A percentile compares a stretch with the other conserved stretches of the same genome.
Evolutionary conservation across 164 flowering plant species (phyloP).

Genomic region (Sextonia rubra): DNA sequence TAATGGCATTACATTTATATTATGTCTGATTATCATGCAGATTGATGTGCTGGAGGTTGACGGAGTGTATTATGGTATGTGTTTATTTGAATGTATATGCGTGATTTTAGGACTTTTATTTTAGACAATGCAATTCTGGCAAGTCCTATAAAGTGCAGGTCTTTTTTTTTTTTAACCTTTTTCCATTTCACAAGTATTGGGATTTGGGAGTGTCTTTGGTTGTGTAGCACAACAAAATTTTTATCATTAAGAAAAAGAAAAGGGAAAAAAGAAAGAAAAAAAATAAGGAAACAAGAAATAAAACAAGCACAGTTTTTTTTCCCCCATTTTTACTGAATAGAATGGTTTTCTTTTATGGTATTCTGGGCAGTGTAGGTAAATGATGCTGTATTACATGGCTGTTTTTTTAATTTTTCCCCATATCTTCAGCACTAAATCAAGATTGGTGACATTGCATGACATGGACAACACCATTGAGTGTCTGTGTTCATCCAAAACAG

Average conservation of each 20-base stretch:
- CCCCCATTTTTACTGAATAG: too few species aligned
- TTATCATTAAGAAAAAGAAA: neutral
- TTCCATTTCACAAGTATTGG: neutral
- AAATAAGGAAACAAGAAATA: too few species aligned
- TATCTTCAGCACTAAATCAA: neutral
- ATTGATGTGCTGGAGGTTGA: constrained; percentile 98
- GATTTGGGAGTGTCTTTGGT: neutral
- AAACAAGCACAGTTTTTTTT: too few species aligned
- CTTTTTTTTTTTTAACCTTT: neutral
- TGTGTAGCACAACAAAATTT: neutral
- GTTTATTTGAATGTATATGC: constrained; percentile 7
- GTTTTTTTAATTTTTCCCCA: too few species aligned
- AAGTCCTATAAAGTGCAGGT: neutral
- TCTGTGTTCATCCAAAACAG: neutral
- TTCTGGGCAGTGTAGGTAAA: too few species aligned
- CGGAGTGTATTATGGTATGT: constrained; percentile 84
- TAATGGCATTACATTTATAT: too few species aligned
- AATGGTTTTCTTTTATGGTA: too few species aligned
- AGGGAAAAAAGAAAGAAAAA: too few species aligned
- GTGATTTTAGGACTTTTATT: neutral
- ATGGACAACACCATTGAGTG: neutral
- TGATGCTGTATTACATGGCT: too few species aligned
- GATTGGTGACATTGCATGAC: neutral
- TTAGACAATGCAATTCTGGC: neutral
- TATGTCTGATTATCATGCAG: constrained; percentile 40